A percentile compares a stretch with the other conserved stretches of the same genome.
Conservation (phyloP, 2,329 filamentous ascomycete genomes). For the Aureobasidium sp. region DNA sequence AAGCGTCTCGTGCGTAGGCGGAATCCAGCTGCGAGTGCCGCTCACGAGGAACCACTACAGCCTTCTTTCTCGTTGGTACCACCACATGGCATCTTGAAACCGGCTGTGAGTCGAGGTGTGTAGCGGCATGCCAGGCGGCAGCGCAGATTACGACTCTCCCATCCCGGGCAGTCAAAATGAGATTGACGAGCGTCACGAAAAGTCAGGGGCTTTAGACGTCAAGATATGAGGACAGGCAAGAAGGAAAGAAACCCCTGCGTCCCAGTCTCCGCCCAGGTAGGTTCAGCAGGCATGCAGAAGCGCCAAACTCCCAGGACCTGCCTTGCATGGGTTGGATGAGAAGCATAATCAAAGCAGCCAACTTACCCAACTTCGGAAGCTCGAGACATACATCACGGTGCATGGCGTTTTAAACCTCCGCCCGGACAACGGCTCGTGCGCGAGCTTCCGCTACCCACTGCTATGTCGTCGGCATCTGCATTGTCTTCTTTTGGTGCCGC, state of each 20-base stretch:
- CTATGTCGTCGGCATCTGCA: slow-evolving; percentile 14
- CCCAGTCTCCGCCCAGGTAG: background rate
- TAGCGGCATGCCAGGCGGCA: slow-evolving; percentile 1
- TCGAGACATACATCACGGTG: slow-evolving; percentile 12
- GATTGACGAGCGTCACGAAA: slow-evolving; percentile 1
- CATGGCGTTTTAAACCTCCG: slow-evolving; percentile 12
- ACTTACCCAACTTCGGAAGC: background rate
- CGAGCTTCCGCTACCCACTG: slow-evolving; percentile 14
- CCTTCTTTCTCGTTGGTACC: slow-evolving; percentile 10
- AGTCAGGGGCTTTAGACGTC: slow-evolving; percentile 2
- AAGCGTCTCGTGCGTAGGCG: background rate
- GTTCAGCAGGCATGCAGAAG: background rate
- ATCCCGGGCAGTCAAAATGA: background rate
- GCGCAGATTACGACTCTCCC: slow-evolving; percentile 3
- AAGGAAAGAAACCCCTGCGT: slow-evolving; percentile 1
- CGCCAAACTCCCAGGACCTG: slow-evolving; percentile 5
- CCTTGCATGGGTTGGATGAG: slow-evolving; percentile 3
- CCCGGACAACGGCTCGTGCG: slow-evolving; percentile 13
- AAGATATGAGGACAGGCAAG: background rate
- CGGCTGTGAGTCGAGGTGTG: background rate
- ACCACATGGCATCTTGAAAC: slow-evolving; percentile 10
- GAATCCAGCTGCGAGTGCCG: background rate
- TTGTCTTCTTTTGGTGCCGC: slow-evolving; percentile 12
- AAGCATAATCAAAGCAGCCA: slow-evolving; percentile 1
- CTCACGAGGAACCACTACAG: slow-evolving; percentile 1